Percentiles rank a stretch among this genome's conserved stretches.
phyloP scores from a whole-genome alignment of 2,329 filamentous ascomycete genomes.

The Monosporascus sp. region DNA sequence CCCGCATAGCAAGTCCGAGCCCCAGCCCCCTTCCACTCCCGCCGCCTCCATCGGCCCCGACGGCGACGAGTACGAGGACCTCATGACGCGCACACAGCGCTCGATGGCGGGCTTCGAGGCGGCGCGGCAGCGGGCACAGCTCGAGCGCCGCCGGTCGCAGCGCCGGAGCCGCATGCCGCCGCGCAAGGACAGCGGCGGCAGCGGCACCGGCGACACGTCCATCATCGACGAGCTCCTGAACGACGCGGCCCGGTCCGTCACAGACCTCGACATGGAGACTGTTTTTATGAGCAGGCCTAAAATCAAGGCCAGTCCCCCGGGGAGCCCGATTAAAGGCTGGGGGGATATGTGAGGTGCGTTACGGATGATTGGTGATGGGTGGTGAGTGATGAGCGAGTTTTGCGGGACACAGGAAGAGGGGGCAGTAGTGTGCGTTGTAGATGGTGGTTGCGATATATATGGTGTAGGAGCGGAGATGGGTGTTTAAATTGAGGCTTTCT shows the following conservation, averaged over 20 bases:
- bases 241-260: conserved; percentile 23
- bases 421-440: no score
- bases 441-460: no score
- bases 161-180: conserved; percentile 37
- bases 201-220: conserved; percentile 25
- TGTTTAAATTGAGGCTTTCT: no score
- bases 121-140: conserved; percentile 53
- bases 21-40: conserved; percentile 1
- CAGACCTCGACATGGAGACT: conserved; percentile 61
- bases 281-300: conserved; percentile 82
- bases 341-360: conserved; percentile 4
- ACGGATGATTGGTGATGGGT: not conserved
- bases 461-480: no score
- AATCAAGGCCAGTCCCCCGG: conserved; percentile 68
- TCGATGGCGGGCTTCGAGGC: conserved; percentile 61
- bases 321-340: conserved; percentile 37
- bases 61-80: conserved; percentile 38
- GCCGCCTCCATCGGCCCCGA: conserved; percentile 12
- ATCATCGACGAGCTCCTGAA: conserved; percentile 58
- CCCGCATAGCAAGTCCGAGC: conserved; percentile 9
- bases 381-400: not conserved
- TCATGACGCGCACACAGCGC: conserved; percentile 52
- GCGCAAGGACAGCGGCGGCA: conserved; percentile 38
- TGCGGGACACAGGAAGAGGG: no score
- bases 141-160: conserved; percentile 49